phyloP scores from a whole-genome alignment of 768 basidiomycete species.

The Leucocoprinus birnbaumii region DNA sequence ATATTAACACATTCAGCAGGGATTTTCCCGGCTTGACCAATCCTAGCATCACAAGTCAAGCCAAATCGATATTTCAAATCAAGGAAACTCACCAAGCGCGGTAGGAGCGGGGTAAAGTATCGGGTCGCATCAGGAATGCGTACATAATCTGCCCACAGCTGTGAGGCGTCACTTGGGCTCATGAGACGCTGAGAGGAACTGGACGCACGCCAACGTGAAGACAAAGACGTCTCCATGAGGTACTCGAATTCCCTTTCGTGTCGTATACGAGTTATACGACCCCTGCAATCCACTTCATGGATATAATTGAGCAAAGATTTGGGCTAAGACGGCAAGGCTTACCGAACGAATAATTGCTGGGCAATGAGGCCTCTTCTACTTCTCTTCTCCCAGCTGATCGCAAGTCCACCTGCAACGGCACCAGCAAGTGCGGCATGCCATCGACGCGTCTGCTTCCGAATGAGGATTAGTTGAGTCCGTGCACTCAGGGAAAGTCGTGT shows the following conservation, averaged over 20 bases:
- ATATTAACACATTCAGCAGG: constrained; percentile 56
- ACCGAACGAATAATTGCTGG: constrained; percentile 90
- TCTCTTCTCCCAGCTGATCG: constrained; percentile 76
- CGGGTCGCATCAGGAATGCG: constrained; percentile 71
- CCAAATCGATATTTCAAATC: neutral
- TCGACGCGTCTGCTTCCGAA: constrained; percentile 61
- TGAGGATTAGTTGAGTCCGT: constrained; percentile 59
- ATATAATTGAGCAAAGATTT: neutral
- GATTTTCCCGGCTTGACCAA: constrained; percentile 64
- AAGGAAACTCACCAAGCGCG: constrained; percentile 53
- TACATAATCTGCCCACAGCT: constrained; percentile 89
- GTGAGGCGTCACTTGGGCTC: neutral
- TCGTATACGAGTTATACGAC: constrained; percentile 77
- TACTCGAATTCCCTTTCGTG: constrained; percentile 61
- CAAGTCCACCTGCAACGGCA: constrained; percentile 65
- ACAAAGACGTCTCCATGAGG: constrained; percentile 84
- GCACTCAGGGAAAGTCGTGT: constrained; percentile 61
- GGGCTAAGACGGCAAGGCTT: constrained; percentile 20
- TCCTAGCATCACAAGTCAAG: constrained; percentile 44
- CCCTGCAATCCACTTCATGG: constrained; percentile 79
- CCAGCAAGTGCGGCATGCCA: constrained; percentile 87
- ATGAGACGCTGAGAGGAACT: neutral
- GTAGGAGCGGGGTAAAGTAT: constrained; percentile 82
- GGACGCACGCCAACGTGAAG: constrained; percentile 67
- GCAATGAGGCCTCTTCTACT: constrained; percentile 65